A percentile compares a stretch with the other conserved stretches of the same genome.
phyloP scores from a whole-genome alignment of 2,329 filamentous ascomycete species.

The Sodiomyces alkalinus region DNA sequence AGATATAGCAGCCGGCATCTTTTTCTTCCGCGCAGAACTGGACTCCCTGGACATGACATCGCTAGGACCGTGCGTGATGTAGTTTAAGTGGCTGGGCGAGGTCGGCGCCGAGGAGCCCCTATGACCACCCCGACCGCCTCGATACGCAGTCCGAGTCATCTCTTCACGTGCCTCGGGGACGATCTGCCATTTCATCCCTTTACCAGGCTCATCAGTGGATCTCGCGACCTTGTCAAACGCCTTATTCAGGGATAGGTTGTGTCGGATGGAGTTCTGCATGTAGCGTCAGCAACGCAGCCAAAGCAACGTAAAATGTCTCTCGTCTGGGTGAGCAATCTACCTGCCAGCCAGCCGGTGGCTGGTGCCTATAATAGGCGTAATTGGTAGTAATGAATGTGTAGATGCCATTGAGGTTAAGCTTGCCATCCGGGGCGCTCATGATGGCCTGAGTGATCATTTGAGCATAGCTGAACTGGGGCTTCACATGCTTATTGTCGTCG shows the following conservation, averaged over 20 bases:
- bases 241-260: constrained; percentile 91
- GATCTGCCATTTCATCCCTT: constrained; percentile 99
- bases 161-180: constrained; percentile 72
- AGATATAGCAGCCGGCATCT: constrained; percentile 38
- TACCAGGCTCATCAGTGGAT: constrained; percentile 87
- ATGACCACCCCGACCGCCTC: constrained; percentile 46
- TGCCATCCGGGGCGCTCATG: constrained; percentile 69
- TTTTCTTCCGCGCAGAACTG: constrained; percentile 39
- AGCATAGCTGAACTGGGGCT: constrained; percentile 91
- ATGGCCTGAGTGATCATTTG: constrained; percentile 97
- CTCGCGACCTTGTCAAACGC: constrained; percentile 87
- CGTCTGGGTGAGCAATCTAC: constrained; percentile 28
- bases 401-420: constrained; percentile 81
- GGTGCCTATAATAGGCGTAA: constrained; percentile 87
- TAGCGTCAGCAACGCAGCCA: constrained; percentile 13
- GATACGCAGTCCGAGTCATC: constrained; percentile 60
- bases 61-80: constrained; percentile 42
- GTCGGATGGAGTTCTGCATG: constrained; percentile 76
- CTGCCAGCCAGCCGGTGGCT: constrained; percentile 73
- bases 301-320: too few relatives aligned
- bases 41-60: constrained; percentile 38
- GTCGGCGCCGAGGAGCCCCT: constrained; percentile 55
- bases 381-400: constrained; percentile 85
- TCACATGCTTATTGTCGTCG: constrained; percentile 78
- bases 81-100: constrained; percentile 47